Evolutionary conservation across 805 yeast species (phyloP).

Genomic region (Candida loeiensis): DNA sequence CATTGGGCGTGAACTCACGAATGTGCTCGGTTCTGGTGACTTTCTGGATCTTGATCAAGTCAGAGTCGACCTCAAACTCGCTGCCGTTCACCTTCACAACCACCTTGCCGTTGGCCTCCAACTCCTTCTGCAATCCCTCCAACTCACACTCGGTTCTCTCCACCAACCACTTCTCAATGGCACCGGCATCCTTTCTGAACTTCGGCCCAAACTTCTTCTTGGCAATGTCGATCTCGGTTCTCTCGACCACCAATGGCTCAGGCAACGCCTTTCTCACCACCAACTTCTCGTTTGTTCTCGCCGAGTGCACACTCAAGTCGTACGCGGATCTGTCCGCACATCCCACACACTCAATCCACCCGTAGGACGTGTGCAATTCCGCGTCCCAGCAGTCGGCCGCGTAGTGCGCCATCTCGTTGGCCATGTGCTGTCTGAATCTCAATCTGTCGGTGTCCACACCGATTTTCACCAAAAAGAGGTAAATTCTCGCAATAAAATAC

Average conservation of each 20-base stretch:
- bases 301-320: slow-evolving; percentile 92
- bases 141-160: slow-evolving; percentile 81
- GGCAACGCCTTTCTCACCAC: slow-evolving; percentile 89
- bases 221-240: slow-evolving; percentile 79
- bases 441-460: slow-evolving; percentile 83
- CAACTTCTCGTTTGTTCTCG: slow-evolving; percentile 90
- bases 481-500: slow-evolving; percentile 92
- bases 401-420: slow-evolving; percentile 99
- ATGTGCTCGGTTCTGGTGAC: slow-evolving; percentile 81
- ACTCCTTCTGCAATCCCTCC: slow-evolving; percentile 69
- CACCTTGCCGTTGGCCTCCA: slow-evolving; percentile 59
- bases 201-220: slow-evolving; percentile 97
- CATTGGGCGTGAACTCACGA: slow-evolving; percentile 94
- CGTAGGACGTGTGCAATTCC: slow-evolving; percentile 90
- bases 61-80: slow-evolving; percentile 57
- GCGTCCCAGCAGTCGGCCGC: slow-evolving; percentile 99
- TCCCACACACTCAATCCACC: slow-evolving; percentile 99
- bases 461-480: slow-evolving; percentile 74
- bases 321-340: slow-evolving; percentile 99
- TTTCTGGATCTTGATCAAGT: slow-evolving; percentile 71
- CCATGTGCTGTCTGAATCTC: slow-evolving; percentile 98
- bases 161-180: slow-evolving; percentile 76
- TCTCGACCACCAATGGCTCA: slow-evolving; percentile 78
- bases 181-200: slow-evolving; percentile 95
- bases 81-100: slow-evolving; percentile 41